These are phyloP conservation scores for Cystobasidium tubakii DNA, from an alignment of 768 basidiomycete genomes.

Conservation along the genomic window DNA sequence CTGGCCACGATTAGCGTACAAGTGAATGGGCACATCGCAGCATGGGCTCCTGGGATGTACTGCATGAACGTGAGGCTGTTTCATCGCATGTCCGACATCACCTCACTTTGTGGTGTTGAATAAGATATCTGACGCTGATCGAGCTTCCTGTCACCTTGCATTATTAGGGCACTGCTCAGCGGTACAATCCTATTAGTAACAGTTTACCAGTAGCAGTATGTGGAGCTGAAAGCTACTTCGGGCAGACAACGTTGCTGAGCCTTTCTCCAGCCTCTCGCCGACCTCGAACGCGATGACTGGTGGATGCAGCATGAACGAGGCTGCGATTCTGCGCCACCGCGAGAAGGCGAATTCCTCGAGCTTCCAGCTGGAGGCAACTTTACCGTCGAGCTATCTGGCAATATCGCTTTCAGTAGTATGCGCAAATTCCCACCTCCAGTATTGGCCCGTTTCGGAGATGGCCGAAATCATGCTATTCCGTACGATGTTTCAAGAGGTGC, in stretches of 20 bases:
- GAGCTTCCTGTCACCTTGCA: not conserved
- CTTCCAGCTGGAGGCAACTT: constrained; percentile 17
- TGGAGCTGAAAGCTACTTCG: not conserved
- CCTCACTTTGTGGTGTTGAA: not conserved
- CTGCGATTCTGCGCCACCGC: not conserved
- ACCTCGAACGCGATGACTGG: constrained; percentile 2
- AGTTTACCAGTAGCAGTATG: not conserved
- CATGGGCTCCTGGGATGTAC: constrained; percentile 8
- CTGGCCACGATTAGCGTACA: constrained; percentile 2
- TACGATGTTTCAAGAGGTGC: constrained; percentile 4
- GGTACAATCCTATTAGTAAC: not conserved
- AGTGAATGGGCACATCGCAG: not conserved
- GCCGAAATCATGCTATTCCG: not conserved
- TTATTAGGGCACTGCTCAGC: not conserved
- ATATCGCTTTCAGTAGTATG: not conserved
- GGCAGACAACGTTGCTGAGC: not conserved
- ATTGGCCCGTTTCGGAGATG: constrained; percentile 11
- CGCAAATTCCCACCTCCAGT: not conserved
- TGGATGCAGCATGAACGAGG: constrained; percentile 15
- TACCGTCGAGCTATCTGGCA: not conserved
- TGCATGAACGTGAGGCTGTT: not conserved
- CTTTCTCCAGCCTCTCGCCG: not conserved
- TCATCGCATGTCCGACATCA: not conserved
- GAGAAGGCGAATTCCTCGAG: not conserved
- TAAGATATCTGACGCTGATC: too few relatives aligned